Evolutionary conservation across 2,329 filamentous ascomycete genomes (phyloP), one percentile per base, ranked within the genome.

Genomic region (Piedraia hortae): DNA sequence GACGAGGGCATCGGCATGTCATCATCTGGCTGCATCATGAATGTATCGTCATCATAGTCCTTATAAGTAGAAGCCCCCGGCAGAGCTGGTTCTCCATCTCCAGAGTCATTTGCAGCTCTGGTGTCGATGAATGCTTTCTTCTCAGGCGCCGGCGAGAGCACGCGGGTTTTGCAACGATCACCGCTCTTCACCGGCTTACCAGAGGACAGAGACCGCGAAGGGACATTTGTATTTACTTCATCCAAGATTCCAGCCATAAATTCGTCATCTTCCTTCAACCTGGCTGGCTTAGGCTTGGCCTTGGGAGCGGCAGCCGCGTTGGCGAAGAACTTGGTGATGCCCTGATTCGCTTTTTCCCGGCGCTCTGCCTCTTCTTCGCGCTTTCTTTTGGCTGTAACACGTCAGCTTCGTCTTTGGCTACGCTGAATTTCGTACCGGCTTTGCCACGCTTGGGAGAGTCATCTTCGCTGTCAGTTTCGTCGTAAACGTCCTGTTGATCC

Each of bases 311-410:
- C 53, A 15, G 62, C 59, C 24, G 75, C 77, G 34, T 71, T 73
- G 33, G 62, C 82, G 43, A 97, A 93, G 48, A 88, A 97, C 37
- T 88, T 82, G 46, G 70, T 78, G 41, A 97, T 93, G 34, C 78
- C 72, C 38, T 73, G 72, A 45, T 88, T 78, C 33, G 78, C 75
- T 43, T 74, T 78, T 35, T 89, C 74, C 37, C 71, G 64, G 42
- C 74, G 72, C 26, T 77, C 67, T 31, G 73, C 66, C 26, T 90
- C 78, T 33, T 89, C 75, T 36, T 90, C 74, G 9, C 71, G 70
- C 44, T 75, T 80, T 36, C 78, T 62, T 47, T 91, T 93, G 31
- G 68, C 72, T 80, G 30, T 16, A 13, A 8, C 6, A 5, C 9
- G 7, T 19, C 25, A 11, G 27, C n/a, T 13, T 13, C 16, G 11